phyloP scores from a whole-genome alignment of 2,329 filamentous ascomycete species.

The Monosporascus sp. region DNA sequence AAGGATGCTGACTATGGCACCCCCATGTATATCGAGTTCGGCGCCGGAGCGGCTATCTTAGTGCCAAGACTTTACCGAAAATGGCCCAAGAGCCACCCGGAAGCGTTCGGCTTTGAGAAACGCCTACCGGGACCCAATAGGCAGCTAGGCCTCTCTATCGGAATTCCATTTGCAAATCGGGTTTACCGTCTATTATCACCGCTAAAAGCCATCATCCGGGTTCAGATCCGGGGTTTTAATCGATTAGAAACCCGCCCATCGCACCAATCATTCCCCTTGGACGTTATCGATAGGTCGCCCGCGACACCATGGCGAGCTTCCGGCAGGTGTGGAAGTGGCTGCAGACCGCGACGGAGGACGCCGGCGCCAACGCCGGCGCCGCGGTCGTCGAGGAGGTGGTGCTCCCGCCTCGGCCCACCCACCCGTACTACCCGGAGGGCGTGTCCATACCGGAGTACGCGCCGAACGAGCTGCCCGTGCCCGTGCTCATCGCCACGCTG shows the following conservation, averaged over 20 bases:
- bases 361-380: neutral
- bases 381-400: neutral
- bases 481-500: constrained; percentile 32
- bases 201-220: too few species aligned
- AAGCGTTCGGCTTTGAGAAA: neutral
- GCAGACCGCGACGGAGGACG: neutral
- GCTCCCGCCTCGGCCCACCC: constrained; percentile 18
- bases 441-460: constrained; percentile 38
- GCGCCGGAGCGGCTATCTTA: constrained; percentile 1
- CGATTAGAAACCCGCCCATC: too few species aligned
- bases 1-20: neutral
- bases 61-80: neutral
- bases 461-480: constrained; percentile 37
- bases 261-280: too few species aligned
- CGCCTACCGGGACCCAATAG: neutral
- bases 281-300: too few species aligned
- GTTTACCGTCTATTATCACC: neutral
- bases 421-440: constrained; percentile 47
- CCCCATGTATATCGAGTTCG: neutral
- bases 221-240: too few species aligned
- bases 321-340: too few species aligned
- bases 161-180: neutral
- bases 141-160: neutral
- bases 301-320: too few species aligned
- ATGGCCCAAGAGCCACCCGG: neutral